A percentile compares a stretch with the other conserved stretches of the same genome.
Evolutionary conservation across 257 asterid genomes (phyloP).

Genomic region (Penstemon davidsonii): DNA sequence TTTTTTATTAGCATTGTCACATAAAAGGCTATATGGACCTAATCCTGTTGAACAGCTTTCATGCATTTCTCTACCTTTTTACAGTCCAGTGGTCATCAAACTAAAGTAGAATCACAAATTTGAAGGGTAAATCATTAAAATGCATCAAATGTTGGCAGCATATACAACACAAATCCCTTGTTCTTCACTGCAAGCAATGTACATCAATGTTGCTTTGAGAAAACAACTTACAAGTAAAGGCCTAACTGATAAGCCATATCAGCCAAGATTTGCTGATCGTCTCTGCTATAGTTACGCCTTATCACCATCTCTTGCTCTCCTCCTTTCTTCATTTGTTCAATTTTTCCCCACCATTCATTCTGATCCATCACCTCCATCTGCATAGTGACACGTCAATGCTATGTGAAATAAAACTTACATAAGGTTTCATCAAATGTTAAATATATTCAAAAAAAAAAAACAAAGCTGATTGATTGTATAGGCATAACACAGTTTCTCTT

Average conservation of each 20-base stretch:
- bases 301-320: constrained; percentile 86
- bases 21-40: not conserved
- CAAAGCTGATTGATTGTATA: not conserved
- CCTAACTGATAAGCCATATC: constrained; percentile 91
- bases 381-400: constrained; percentile 20
- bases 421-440: not conserved
- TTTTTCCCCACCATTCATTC: constrained; percentile 85
- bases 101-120: constrained; percentile 12
- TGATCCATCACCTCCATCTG: constrained; percentile 82
- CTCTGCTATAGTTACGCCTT: constrained; percentile 68
- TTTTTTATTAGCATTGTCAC: constrained; percentile 2
- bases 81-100: constrained; percentile 15
- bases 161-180: not conserved
- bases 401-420: constrained; percentile 16
- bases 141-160: not conserved
- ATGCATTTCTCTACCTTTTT: constrained; percentile 4
- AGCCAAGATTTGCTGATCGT: constrained; percentile 67
- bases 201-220: not conserved
- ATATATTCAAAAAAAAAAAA: not conserved
- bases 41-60: constrained; percentile 18
- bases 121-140: not conserved
- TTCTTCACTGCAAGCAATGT: constrained; percentile 5
- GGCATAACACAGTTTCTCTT: not conserved
- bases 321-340: constrained; percentile 79
- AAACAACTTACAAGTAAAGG: constrained; percentile 77